phyloP scores from a whole-genome alignment of 2,329 filamentous ascomycete species.

The Amauroascus niger region DNA sequence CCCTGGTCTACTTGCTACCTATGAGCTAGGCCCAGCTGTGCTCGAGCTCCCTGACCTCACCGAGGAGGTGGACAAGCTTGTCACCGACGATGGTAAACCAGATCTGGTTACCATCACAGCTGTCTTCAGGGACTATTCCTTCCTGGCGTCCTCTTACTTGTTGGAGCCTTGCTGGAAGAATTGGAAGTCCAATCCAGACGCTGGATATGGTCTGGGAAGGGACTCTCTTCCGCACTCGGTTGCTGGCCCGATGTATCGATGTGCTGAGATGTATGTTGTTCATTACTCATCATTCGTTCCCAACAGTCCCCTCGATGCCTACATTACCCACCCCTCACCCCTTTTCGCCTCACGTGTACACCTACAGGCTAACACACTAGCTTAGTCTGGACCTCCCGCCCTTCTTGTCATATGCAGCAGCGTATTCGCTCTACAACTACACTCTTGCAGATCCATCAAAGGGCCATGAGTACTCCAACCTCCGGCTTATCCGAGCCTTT shows the following conservation, averaged over 20 bases:
- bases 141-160: constrained; percentile 78
- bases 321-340: background rate
- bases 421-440: constrained; percentile 56
- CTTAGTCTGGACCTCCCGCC: constrained; percentile 64
- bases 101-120: constrained; percentile 76
- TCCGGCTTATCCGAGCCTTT: constrained; percentile 82
- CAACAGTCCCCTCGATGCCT: no score
- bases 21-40: constrained; percentile 65
- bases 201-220: constrained; percentile 68
- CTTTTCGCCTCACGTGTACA: background rate
- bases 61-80: constrained; percentile 58
- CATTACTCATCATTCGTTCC: background rate
- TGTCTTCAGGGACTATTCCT: constrained; percentile 83
- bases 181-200: constrained; percentile 47
- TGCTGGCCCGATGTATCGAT: constrained; percentile 70
- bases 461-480: constrained; percentile 50
- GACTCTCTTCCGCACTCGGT: constrained; percentile 63
- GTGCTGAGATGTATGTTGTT: constrained; percentile 68
- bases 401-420: constrained; percentile 75
- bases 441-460: constrained; percentile 47
- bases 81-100: constrained; percentile 41
- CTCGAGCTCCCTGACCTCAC: constrained; percentile 69
- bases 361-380: constrained; percentile 10
- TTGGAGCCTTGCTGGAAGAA: constrained; percentile 84
- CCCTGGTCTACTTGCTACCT: constrained; percentile 66